Evolutionary conservation across 208 protist species (phyloP), one percentile per base, ranked within the genome.

Genomic region (Acanthamoeba rhysodes): DNA sequence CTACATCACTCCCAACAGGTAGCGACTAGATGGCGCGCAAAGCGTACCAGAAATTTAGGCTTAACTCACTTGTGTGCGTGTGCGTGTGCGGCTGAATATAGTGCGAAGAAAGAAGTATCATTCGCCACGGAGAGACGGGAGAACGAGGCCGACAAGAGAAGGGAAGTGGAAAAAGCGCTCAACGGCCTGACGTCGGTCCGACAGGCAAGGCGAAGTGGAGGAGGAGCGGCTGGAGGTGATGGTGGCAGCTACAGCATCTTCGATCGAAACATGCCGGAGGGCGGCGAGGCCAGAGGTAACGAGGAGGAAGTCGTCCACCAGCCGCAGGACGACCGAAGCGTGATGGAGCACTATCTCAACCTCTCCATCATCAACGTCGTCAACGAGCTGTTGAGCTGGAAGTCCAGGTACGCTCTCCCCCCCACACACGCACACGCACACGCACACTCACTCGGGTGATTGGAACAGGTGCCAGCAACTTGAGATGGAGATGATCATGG

Each of bases 401-500:
- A 85, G 48, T 12, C 48, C 9, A 50, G 76, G 76, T 85, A 32
- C 5, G 48, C 22, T 57, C 74, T 9, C 7, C 57, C 22, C 18
- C 1, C 12, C 8, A 27, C 57, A 62, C 57, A 62, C 4, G 2
- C 57, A 16, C 1, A 24, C 57, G 18, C 37, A 34, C 14, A 72
- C 57, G 18, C n/a, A 34, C 14, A 34, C 27, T 72, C 9, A 72
- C 8, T 72, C 6, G 64, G 24, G 27, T 10, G 8, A 72, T 27
- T 16, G 9, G 64, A 45, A 45, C 10, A 85, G 76, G 29, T 85
- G 76, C 76, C 76, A 85, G 76, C 76, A 85, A 32, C 76, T 85
- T 20, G 76, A 85, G 27, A 50, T 85, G 45, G 76, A 85, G 76
- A 50, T 85, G 45, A 85, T 85, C 14, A 37, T 85, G 76, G 76